Evolutionary conservation across 129 eudicot genomes (phyloP), one percentile per base, ranked within the genome.

Genomic region (Arctium lappa): DNA sequence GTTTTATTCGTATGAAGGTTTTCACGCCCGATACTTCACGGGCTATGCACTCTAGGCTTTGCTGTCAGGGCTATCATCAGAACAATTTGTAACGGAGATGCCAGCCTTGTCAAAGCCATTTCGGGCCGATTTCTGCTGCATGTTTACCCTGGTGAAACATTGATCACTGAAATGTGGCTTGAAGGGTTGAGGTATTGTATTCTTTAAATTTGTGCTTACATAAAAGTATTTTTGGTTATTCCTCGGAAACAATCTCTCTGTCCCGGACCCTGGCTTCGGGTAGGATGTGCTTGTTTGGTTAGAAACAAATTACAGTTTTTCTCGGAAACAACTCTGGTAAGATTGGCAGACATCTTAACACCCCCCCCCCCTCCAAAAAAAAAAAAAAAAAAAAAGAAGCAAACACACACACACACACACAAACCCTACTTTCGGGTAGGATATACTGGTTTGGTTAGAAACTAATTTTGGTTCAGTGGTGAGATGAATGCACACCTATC

Each of bases 11-110:
- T 70, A 80, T 56, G 72, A 75, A 93, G 99, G 83, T 95, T 93
- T 85, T 85, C 95, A 83, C 97, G 97, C n/a, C 99, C 99, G 48
- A 91, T 95, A 87, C 88, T 95, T 83, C 99, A 95, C 42, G 98
- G 98, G 48, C 85, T 95, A 29, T 91, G 99, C 94, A 93, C 99
- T 6, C 90, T 93, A 73, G 99, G 99, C 36, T 95, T 89, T 60
- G 98, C 99, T 62, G 91, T 93, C 15, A 90, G 99, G 87, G 95
- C 95, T n/a, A 88, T 95, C 69, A 86, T 85, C 78, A 90, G 44
- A 85, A 90, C 90, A 65, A 85, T 95, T 22, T 95, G 99, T 85
- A 78, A 82, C 74, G 99, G 99, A 22, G 95, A 95, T 44, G 91
- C 90, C 53, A 83, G 88, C 68, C 88, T 91, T 83, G 86, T 95